Base-by-base conservation (phyloP, 176 grass and related monocot species). In the Avena sativa region DNA sequence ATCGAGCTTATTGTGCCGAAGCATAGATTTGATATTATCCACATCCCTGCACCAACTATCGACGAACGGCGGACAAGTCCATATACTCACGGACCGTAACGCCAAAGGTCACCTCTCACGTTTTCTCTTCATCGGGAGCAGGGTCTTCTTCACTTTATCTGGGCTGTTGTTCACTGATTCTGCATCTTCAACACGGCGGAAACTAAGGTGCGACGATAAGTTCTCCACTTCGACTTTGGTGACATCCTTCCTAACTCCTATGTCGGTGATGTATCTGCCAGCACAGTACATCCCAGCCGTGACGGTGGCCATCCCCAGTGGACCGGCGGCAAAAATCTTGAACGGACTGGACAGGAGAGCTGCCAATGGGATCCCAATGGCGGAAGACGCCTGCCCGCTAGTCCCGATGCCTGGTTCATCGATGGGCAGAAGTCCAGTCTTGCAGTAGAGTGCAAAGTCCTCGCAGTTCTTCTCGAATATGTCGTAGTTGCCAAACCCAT, bases 391-490 rank as follows among this genome's bases (percentile, higher is more conserved):
- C 79, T 99, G 97, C 25, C 97, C 97, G 46, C 97, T 99, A 63
- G 87, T 86, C 23, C 97, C 97, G 17, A 93, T 91, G 63, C 97
- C 92, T 20, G 89, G 86, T 17, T 96, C 94, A 0, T 94, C 90
- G 0, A 83, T 23, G 12, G 92, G 77, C 1, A 99, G 79, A 61
- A 99, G 93, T 69, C 94, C 97, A 2, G 97, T 96, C 83, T 99
- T 99, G 90, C 97, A 99, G 86, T 99, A 99, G 75, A 99, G 92
- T 55, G 94, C 92, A 56, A 99, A 99, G 84, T 99, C 97, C 80
- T 99, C 97, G 0, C 97, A 96, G 9, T 99, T 99, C 85, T 99
- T 99, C 85, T 96, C 97, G 23, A 99, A 99, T n/a, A 99, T 82
- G 78, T 99, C 97, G 2, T 99, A 96, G 40, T 91, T 93, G 14